phyloP scores from a whole-genome alignment of 2,329 filamentous ascomycete species.

The Botrytis hyacinthi region DNA sequence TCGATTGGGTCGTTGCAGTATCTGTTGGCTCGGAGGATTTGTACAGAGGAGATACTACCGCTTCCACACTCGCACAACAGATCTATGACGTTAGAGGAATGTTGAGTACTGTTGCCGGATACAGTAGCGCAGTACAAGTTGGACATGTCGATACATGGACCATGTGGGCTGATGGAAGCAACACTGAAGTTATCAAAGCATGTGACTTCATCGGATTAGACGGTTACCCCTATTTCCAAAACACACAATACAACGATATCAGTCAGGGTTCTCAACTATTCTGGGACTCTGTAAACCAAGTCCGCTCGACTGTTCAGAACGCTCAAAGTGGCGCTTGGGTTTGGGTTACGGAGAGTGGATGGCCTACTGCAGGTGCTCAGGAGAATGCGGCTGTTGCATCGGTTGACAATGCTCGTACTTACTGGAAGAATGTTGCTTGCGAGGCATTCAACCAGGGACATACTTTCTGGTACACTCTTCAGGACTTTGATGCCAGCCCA shows the following conservation, averaged over 20 bases:
- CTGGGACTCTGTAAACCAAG: constrained; percentile 40
- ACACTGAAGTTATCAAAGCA: constrained; percentile 58
- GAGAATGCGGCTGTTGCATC: constrained; percentile 56
- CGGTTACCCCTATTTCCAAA: constrained; percentile 66
- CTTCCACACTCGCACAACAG: constrained; percentile 12
- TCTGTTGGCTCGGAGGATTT: constrained; percentile 67
- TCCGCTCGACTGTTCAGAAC: constrained; percentile 39
- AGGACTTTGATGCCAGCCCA: constrained; percentile 48
- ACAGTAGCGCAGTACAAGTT: constrained; percentile 52
- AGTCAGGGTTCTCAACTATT: constrained; percentile 55
- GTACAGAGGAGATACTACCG: constrained; percentile 52
- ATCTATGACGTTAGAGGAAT: constrained; percentile 53
- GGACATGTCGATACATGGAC: constrained; percentile 70
- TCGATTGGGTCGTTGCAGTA: constrained; percentile 57
- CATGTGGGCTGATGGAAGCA: constrained; percentile 57
- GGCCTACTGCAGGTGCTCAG: constrained; percentile 55
- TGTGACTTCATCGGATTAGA: constrained; percentile 65
- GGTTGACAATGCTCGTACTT: constrained; percentile 58
- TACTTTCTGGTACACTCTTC: constrained; percentile 62
- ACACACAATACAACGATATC: constrained; percentile 54
- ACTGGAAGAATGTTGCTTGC: constrained; percentile 63
- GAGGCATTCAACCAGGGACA: constrained; percentile 52
- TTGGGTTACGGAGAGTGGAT: constrained; percentile 65
- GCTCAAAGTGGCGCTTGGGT: constrained; percentile 53
- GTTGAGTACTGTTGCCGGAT: constrained; percentile 47